Base-by-base conservation (phyloP, 805 yeast species). In the Komagataella ulmi region DNA sequence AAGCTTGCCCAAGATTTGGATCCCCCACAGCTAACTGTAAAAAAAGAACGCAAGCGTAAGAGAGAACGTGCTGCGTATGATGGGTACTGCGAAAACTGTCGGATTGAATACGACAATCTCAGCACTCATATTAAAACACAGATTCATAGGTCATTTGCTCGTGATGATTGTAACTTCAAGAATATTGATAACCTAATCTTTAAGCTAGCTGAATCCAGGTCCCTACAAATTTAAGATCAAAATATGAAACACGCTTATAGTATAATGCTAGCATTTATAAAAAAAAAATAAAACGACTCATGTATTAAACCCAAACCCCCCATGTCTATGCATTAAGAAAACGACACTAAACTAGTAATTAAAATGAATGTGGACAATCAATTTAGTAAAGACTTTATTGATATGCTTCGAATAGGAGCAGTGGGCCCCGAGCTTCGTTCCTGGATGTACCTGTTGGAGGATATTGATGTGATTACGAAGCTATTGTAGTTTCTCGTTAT, bases 61-160 rank as follows among this genome's bases (percentile, higher is more conserved):
- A 57, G 57, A 60, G 61, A 60, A 47, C 65, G 53, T 17, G 48
- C 48, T 24, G 47, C 54, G 36, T 67, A 66, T 50, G 77, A 91
- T 0, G 97, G 97, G 0, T 90, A 87, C 65, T 91, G 99, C 68
- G 99, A 91, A 63, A 91, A 91, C 62, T 91, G 99, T 66, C 73
- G 91, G 21, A 85, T 84, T 54, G 83, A 83, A 62, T 91, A 85
- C 62, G 90, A 85, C 50, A 79, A 80, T 57, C 82, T 89, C 60
- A 86, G 81, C 23, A 86, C 79, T 53, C 99, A 91, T 63, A 77
- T 88, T 45, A 59, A 61, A 24, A 74, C 88, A 21, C 77, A 76
- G 43, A 77, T 82, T 56, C 99, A 91, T 64, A 72, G 85, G 49
- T 77, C 79, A 51, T 90, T 88, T 69, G 97, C 97, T 3, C 67